Base-by-base conservation (phyloP, 139 green algal species). In the Chlamydomonas incerta region DNA sequence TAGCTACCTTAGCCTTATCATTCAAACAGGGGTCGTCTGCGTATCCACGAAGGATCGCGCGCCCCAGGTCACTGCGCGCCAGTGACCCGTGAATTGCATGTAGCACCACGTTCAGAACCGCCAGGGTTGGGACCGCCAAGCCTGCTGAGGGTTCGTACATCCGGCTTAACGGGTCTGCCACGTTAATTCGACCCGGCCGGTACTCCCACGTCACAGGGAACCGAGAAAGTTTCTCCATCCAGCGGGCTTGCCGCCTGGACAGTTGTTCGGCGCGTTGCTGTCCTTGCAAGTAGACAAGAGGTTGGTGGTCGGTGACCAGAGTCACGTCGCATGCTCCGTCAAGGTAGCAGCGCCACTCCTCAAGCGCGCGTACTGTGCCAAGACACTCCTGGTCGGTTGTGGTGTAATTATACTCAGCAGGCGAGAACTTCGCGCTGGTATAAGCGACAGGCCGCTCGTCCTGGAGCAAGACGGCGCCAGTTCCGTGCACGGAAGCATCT, bases 371-470 rank as follows among this genome's bases (percentile, higher is more conserved):
- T n/a, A n/a, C n/a, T n/a, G n/a, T n/a, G n/a, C n/a, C 93, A 1
- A 94, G 60, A 29, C 92, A 57, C 35, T 96, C 90, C 18, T 91
- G 90, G 14, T 94, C 92, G 41, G 55, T 65, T 26, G 81, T 89
- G 1, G 80, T 34, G 79, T 95, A 96, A 50, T 89, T 89, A 1
- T 23, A 33, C 60, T 96, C 83, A 58, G 90, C 83, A 23, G 47
- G 17, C 34, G 15, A 72, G 8, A 93, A 80, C 71, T 91, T 91
- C 1, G 47, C 28, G 6, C 73, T 90, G 5, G 88, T 24, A 26
- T 87, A 96, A 31, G 89, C 91, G 0, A 96, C 73, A 35, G 89
- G 87, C 28, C 82, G 41, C 1, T 79, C 81, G 2, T 90, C 68
- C 71, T 93, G 90, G 50, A 90, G 17, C 9, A 93, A 66, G 28